Evolutionary conservation across 1,139 yeast species (phyloP), one percentile per base, ranked within the genome.

Genomic region (Candida neerlandica): DNA sequence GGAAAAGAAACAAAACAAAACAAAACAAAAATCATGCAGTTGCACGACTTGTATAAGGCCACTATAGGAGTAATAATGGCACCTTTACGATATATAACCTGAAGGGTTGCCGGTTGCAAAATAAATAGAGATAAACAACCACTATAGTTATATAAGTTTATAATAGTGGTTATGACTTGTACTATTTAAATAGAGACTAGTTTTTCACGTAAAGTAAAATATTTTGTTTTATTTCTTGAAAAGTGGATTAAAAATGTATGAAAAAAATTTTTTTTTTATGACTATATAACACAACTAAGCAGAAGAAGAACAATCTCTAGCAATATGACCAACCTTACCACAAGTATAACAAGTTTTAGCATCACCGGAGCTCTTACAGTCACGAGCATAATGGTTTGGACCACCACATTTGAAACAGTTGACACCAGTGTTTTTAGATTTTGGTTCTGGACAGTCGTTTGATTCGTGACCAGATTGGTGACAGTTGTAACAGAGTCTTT

Each of bases 331-430:
- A 57, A 81, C 77, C 71, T 86, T 85, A 60, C 97, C 96, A 73
- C 97, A 91, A 52, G 95, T 89, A 78, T 89, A 91, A 73, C 97
- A 91, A 51, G 61, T 65, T 58, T 81, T 78, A 55, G 90, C 91
- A 35, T 35, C 39, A 35, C 39, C 39, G 26, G 39, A 35, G 12
- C 39, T 35, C 71, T 86, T 89, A 71, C 96, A 89, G 70, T 89
- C 96, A 73, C 90, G 86, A 55, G 96, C 96, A 73, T 84, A 86
- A 70, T 89, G 96, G 83, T 89, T 89, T 66, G 95, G 92, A 57
- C 95, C 96, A 63, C 96, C 96, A 70, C 96, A 89, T 73, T 86
- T 89, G 85, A 86, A 88, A 73, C 96, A 89, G 52, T 91, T 83
- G 55, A 89, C 81, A 56, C 78, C 77, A 58, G 83, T 84, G 59